Evolutionary conservation across 768 basidiomycete genomes (phyloP), one percentile per base, ranked within the genome.

Genomic region (Artomyces pyxidatus): DNA sequence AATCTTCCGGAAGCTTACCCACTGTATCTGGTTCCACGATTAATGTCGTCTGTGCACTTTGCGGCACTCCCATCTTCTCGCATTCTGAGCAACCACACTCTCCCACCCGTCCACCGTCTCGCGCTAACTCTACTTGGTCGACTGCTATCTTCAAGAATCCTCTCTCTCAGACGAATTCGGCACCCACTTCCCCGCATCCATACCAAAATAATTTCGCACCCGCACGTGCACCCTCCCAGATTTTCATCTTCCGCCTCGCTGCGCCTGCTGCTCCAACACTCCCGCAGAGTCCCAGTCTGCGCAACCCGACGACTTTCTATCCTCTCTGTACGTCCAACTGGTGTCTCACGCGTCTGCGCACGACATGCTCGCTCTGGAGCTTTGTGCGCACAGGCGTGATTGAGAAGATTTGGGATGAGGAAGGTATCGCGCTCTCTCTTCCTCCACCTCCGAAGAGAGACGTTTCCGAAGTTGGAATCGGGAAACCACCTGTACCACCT

Each of bases 321-420:
- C 89, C 93, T 1, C 70, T 96, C 2, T 96, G 92, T 59, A 69
- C 76, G 10, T 78, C 77, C 16, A 83, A 87, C n/a, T 95, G 91
- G 84, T 95, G 92, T 63, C 71, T 95, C 14, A 69, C 76, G 5
- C 78, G 93, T 7, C 71, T 96, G 17, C 80, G 92, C 11, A 74
- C 84, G 30, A 90, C 92, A n/a, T 94, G 91, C 64, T 85, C 83
- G 4, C 68, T 95, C 12, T 96, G 92, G 91, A 80, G 85, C 16
- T 95, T 88, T 59, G 81, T 95, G 44, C 78, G 90, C 21, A 81
- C 79, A 0, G 80, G 85, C 9, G 71, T 96, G 47, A 72, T 95
- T 17, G 89, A 92, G 51, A 85, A 83, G 56, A 70, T 95, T 5
- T 96, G 93, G 93, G 85, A 90, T 48, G 92, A 94, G 54, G 88